Base-by-base conservation (phyloP, 2,329 filamentous ascomycete species). In the Corynespora cassiicola region DNA sequence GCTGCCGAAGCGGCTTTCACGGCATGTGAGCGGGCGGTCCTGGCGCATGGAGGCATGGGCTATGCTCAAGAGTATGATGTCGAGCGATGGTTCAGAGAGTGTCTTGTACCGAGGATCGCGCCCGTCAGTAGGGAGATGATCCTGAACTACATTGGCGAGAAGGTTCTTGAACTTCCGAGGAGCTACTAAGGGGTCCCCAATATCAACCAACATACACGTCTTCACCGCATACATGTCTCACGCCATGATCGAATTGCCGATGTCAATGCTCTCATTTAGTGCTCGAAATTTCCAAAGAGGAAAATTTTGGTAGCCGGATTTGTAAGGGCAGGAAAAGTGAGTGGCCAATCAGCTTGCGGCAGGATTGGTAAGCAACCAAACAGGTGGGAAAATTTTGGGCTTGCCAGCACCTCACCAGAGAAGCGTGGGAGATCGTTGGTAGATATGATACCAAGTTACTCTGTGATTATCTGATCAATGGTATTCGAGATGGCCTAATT, bases 111-210 rank as follows among this genome's bases (percentile, higher is more conserved):
- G 1, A 58, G 80, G 15, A 80, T 84, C 43, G 80, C 80, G 3
- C 80, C 80, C 1, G 77, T 84, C 5, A 81, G 77, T 50, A 63
- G 77, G 47, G 86, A 89, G 70, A 89, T 89, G 86, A 87, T 89
- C 35, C 70, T 87, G 72, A 89, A 88, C 50, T 88, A 83, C 61
- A 78, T 89, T 9, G 76, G 78, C 3, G 85, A 88, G 61, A 87
- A 81, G 68, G 85, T 81, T 0, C 65, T 89, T n/a, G 69, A 75
- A 3, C 54, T 89, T 17, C 86, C 86, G 1, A 73, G 82, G 42
- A 88, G 84, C 56, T 90, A 88, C 50, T 88, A 36, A 46, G 12
- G 16, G n/a, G n/a, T n/a, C n/a, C n/a, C n/a, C n/a, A n/a, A n/a
- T n/a, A n/a, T n/a, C n/a, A n/a, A n/a, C n/a, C n/a, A n/a, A 56